These are phyloP conservation scores for Metschnikowia rubicola DNA, from an alignment of 805 yeast species.

Conservation along the genomic window DNA sequence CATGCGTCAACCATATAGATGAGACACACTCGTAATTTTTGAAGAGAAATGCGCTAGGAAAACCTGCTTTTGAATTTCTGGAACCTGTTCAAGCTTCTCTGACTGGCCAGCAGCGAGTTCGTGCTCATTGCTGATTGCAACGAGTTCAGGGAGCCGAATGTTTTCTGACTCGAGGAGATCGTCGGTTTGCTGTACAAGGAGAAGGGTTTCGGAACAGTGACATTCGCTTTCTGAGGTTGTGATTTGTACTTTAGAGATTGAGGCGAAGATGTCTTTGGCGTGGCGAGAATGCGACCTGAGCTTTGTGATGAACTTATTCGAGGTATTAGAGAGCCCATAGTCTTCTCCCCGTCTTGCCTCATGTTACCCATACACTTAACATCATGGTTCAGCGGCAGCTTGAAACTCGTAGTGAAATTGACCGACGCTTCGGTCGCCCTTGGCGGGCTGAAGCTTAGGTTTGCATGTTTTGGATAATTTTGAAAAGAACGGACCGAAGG, in stretches of 20 bases:
- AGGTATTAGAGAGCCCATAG: no score
- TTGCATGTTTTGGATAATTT: no score
- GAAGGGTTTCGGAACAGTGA: slow-evolving; percentile 30
- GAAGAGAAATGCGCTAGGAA: not conserved
- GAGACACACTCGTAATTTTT: not conserved
- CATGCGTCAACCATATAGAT: no score
- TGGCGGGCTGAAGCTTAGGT: no score
- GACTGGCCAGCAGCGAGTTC: slow-evolving; percentile 16
- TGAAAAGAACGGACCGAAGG: not conserved
- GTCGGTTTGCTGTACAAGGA: slow-evolving; percentile 35
- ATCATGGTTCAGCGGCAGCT: no score
- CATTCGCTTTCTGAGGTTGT: slow-evolving; percentile 5
- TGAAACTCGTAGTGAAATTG: no score
- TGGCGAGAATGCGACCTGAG: no score
- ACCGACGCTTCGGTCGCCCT: no score
- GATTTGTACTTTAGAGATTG: not conserved
- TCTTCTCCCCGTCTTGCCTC: no score
- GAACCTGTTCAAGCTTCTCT: slow-evolving; percentile 29
- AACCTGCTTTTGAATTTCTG: slow-evolving; percentile 34
- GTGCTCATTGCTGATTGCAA: slow-evolving; percentile 12
- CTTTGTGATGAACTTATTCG: no score
- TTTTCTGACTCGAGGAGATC: slow-evolving; percentile 37
- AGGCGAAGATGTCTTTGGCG: not conserved
- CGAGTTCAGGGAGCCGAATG: slow-evolving; percentile 11
- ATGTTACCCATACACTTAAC: no score